Percentiles rank a stretch among this genome's conserved stretches.
These are phyloP conservation scores for Isatis lusitanica DNA, from an alignment of 441 rosid genomes.

Conservation along the genomic window DNA sequence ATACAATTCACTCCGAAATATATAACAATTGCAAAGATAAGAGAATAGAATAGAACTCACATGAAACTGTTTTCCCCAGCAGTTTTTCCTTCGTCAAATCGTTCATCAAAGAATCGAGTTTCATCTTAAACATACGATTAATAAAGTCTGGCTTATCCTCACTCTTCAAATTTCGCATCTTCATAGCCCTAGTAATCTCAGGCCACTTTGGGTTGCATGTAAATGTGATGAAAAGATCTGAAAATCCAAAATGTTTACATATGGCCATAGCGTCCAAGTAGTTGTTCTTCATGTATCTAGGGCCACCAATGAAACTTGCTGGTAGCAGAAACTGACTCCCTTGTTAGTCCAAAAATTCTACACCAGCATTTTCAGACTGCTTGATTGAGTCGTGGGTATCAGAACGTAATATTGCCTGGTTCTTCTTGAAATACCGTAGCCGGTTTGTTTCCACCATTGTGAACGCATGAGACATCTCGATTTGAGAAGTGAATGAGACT, in stretches of 20 bases:
- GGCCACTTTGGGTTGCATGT: conserved; percentile 5
- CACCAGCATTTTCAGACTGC: neutral
- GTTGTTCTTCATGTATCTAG: neutral
- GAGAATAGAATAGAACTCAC: neutral
- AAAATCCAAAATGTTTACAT: neutral
- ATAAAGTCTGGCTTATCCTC: neutral
- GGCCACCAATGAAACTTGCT: neutral
- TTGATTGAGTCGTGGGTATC: neutral
- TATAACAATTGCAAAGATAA: too few relatives aligned
- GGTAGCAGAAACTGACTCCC: neutral
- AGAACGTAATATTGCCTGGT: neutral
- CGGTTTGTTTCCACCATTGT: neutral
- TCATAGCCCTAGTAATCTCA: neutral
- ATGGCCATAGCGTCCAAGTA: neutral
- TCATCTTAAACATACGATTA: neutral
- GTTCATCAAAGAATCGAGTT: neutral
- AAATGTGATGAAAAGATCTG: neutral
- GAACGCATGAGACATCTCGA: neutral
- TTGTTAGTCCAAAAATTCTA: neutral
- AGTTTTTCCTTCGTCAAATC: neutral
- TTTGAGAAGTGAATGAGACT: neutral
- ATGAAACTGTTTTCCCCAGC: neutral
- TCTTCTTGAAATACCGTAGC: neutral
- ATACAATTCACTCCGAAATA: too few relatives aligned
- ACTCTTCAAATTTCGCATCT: rapidly evolving